Conservation (phyloP, 257 asterid genomes). For the Solanum rostratum region DNA sequence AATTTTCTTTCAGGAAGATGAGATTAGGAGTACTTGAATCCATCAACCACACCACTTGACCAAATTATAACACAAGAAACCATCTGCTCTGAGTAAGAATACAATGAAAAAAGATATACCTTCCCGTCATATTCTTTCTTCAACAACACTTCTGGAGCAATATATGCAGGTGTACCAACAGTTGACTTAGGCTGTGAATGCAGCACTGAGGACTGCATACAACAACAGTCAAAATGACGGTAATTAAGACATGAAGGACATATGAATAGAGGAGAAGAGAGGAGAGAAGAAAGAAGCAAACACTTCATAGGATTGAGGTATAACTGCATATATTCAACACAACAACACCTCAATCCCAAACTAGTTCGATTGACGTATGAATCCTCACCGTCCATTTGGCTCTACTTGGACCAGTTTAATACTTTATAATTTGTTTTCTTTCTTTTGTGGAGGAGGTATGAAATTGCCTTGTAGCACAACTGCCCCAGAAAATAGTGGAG, state of each 20-base stretch:
- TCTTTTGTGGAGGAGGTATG: not conserved
- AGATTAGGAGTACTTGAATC: not conserved
- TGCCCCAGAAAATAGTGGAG: not conserved
- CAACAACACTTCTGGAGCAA: slow-evolving; percentile 92
- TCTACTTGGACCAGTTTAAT: not conserved
- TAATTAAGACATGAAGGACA: not conserved
- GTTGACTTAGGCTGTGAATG: slow-evolving; percentile 99
- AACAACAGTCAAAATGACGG: not conserved
- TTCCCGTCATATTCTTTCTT: slow-evolving; percentile 98
- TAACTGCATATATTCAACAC: not conserved
- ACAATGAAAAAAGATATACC: slow-evolving; percentile 25
- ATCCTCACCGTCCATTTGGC: not conserved
- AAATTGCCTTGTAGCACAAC: not conserved
- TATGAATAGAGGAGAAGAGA: not conserved
- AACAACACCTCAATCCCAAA: not conserved
- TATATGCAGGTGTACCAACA: slow-evolving; percentile 99
- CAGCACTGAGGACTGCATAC: slow-evolving; percentile 81
- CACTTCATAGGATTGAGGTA: not conserved
- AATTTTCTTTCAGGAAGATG: not conserved
- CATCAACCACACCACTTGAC: not conserved
- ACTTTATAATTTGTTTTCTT: not conserved
- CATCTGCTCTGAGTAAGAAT: not conserved
- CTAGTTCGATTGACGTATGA: not conserved
- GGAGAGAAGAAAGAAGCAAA: not conserved
- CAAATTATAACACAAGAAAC: not conserved